These are phyloP conservation scores for Neoboletus brunneissimus DNA, from an alignment of 768 basidiomycete species.

Conservation along the genomic window DNA sequence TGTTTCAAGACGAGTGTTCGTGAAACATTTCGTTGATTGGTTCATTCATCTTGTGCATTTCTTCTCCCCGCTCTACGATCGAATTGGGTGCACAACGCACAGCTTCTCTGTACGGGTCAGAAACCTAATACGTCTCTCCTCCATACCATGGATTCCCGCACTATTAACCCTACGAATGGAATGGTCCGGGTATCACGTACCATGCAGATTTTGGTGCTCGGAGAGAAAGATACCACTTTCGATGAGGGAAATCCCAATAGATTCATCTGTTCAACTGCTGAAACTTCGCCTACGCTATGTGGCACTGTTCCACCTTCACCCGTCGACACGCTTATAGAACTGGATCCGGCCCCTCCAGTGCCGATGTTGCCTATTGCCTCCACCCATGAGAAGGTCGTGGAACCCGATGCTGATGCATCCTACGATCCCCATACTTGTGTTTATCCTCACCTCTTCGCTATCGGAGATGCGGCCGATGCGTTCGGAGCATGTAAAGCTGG, in stretches of 20 bases:
- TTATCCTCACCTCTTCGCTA: conserved; percentile 56
- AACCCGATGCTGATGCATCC: conserved; percentile 22
- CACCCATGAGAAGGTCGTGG: neutral
- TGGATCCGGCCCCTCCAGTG: neutral
- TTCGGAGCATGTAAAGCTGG: conserved; percentile 64
- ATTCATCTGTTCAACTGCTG: neutral
- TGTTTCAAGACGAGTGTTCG: neutral
- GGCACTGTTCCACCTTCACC: conserved; percentile 9
- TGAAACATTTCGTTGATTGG: neutral
- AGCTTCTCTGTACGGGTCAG: conserved; percentile 65
- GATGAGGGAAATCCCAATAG: neutral
- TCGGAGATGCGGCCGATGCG: conserved; percentile 63
- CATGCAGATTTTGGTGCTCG: conserved; percentile 43
- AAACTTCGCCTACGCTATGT: conserved; percentile 4
- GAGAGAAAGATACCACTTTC: neutral
- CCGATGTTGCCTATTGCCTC: neutral
- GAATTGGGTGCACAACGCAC: neutral
- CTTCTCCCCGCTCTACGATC: neutral
- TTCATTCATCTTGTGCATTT: neutral
- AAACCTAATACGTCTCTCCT: conserved; percentile 53
- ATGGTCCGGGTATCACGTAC: conserved; percentile 48
- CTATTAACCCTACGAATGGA: conserved; percentile 38
- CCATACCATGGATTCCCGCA: conserved; percentile 37
- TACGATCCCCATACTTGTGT: neutral
- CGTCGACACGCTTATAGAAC: conserved; percentile 10